Conservation (phyloP, 495 filamentous ascomycete genomes). For the Pyronema omphalodes region DNA sequence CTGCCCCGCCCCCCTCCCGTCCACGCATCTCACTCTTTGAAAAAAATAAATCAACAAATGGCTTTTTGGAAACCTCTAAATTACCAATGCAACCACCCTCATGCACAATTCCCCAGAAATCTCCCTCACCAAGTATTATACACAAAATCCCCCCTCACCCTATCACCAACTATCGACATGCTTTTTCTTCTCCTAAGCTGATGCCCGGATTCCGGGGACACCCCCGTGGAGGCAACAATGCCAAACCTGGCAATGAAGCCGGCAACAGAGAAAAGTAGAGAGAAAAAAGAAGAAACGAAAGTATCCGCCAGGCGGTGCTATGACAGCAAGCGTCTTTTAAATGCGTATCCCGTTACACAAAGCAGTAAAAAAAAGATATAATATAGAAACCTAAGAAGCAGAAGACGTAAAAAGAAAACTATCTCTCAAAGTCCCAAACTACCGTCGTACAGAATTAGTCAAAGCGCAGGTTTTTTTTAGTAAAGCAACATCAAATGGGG, state of each 20-base stretch:
- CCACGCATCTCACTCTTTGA: no score
- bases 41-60: not conserved
- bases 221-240: not conserved
- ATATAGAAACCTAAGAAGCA: not conserved
- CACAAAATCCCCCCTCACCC: not conserved
- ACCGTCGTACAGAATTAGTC: slow-evolving; percentile 1
- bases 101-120: not conserved
- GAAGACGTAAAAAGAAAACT: not conserved
- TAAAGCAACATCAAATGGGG: not conserved
- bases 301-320: not conserved
- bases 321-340: not conserved
- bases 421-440: not conserved
- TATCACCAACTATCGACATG: not conserved
- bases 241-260: not conserved
- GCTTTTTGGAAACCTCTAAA: not conserved
- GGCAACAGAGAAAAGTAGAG: not conserved
- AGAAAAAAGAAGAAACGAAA: not conserved
- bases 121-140: not conserved
- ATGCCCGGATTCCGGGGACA: not conserved
- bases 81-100: not conserved
- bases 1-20: no score
- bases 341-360: not conserved
- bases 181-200: not conserved
- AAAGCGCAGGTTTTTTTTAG: not conserved
- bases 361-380: not conserved